These are phyloP conservation scores for Botrytis pseudocinerea DNA, from an alignment of 2,329 filamentous ascomycete genomes.

Conservation along the genomic window DNA sequence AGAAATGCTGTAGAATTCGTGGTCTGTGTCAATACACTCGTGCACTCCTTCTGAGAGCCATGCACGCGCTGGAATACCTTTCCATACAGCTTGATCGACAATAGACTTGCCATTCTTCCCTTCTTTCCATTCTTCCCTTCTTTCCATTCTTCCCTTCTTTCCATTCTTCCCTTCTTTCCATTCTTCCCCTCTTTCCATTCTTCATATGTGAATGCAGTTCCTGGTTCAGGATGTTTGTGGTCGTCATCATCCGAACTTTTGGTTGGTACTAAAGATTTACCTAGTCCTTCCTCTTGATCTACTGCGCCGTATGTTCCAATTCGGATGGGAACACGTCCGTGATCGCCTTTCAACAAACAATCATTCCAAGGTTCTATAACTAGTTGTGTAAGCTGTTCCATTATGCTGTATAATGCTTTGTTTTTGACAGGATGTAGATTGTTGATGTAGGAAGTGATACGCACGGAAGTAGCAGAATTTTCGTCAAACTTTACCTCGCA, in stretches of 20 bases:
- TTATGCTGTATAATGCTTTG: background rate
- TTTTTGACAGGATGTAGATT: background rate
- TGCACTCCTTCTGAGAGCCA: background rate
- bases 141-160: background rate
- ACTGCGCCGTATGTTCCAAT: background rate
- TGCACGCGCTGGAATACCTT: background rate
- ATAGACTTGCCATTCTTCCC: background rate
- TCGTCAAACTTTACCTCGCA: background rate
- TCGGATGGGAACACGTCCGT: background rate
- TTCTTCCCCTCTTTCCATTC: background rate
- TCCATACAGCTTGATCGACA: background rate
- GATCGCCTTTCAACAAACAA: background rate
- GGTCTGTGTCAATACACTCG: background rate
- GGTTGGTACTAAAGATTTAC: background rate
- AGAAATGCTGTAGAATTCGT: background rate
- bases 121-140: background rate
- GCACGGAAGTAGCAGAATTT: background rate
- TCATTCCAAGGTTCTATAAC: background rate
- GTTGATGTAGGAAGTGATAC: background rate
- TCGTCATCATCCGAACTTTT: background rate
- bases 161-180: no score
- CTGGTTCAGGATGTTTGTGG: background rate
- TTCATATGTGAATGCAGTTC: background rate
- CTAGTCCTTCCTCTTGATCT: background rate
- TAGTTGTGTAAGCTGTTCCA: background rate